Evolutionary conservation across 257 asterid genomes (phyloP).

Genomic region (Solanum gracilifrons): DNA sequence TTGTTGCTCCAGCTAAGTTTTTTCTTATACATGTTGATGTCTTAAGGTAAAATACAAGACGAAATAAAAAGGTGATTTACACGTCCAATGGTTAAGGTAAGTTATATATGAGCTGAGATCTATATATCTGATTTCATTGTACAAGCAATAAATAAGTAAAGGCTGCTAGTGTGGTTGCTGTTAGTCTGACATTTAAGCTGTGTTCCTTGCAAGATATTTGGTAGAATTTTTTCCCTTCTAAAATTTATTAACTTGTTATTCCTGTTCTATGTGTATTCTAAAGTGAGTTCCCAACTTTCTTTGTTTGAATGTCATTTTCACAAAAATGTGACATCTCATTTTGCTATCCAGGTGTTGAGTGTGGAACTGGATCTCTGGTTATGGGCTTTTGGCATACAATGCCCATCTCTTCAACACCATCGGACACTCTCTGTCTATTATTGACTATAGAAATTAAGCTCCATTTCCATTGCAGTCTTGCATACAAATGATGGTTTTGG

Average conservation of each 20-base stretch:
- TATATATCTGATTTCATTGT: neutral
- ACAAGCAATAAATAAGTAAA: neutral
- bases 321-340: slow-evolving; percentile 1
- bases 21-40: neutral
- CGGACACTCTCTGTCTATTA: slow-evolving; percentile 80
- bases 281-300: neutral
- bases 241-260: neutral
- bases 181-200: neutral
- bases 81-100: neutral
- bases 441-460: slow-evolving; percentile 18
- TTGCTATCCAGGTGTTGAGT: slow-evolving; percentile 64
- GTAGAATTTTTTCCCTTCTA: neutral
- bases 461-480: neutral
- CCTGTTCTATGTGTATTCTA: neutral
- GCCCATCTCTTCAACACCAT: slow-evolving; percentile 74
- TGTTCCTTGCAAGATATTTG: neutral
- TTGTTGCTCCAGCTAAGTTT: neutral
- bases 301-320: neutral
- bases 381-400: slow-evolving; percentile 68
- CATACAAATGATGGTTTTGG: neutral
- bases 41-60: neutral
- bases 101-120: neutral
- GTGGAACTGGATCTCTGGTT: slow-evolving; percentile 96
- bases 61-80: neutral
- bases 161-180: neutral